Conservation (phyloP, 192 early-diverging fungal genomes). For the Podila minutissima region DNA sequence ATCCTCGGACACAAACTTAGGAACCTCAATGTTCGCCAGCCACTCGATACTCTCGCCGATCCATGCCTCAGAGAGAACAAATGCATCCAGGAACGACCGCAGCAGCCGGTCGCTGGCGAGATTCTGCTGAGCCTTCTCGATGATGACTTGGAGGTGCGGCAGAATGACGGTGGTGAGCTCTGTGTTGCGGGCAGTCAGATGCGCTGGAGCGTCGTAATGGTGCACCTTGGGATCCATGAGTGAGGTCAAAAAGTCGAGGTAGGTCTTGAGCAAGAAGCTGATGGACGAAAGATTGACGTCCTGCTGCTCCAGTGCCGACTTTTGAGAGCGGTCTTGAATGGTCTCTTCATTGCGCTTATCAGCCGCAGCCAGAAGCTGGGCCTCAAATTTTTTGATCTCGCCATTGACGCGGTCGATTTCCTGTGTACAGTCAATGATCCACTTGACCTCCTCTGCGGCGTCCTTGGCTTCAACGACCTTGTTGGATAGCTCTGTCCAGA, state of each 20-base stretch:
- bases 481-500: slow-evolving; percentile 41
- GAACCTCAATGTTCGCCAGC: slow-evolving; percentile 36
- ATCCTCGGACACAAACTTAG: slow-evolving; percentile 29
- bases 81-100: slow-evolving; percentile 28
- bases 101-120: slow-evolving; percentile 41
- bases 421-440: slow-evolving; percentile 49
- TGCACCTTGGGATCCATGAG: slow-evolving; percentile 53
- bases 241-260: slow-evolving; percentile 46
- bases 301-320: slow-evolving; percentile 36
- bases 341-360: slow-evolving; percentile 35
- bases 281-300: slow-evolving; percentile 45
- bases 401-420: slow-evolving; percentile 46
- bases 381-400: slow-evolving; percentile 40
- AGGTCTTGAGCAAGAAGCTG: slow-evolving; percentile 42
- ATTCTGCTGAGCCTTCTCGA: slow-evolving; percentile 41
- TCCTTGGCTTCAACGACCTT: slow-evolving; percentile 41
- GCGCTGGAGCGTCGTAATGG: slow-evolving; percentile 41
- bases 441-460: slow-evolving; percentile 42
- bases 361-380: slow-evolving; percentile 33
- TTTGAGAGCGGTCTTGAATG: slow-evolving; percentile 31
- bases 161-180: slow-evolving; percentile 41
- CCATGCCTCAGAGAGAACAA: slow-evolving; percentile 43
- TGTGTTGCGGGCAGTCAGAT: slow-evolving; percentile 36
- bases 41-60: slow-evolving; percentile 49
- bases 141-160: slow-evolving; percentile 28